These are phyloP conservation scores for Balansia obtecta DNA, from an alignment of 2,329 filamentous ascomycete genomes.

Conservation along the genomic window DNA sequence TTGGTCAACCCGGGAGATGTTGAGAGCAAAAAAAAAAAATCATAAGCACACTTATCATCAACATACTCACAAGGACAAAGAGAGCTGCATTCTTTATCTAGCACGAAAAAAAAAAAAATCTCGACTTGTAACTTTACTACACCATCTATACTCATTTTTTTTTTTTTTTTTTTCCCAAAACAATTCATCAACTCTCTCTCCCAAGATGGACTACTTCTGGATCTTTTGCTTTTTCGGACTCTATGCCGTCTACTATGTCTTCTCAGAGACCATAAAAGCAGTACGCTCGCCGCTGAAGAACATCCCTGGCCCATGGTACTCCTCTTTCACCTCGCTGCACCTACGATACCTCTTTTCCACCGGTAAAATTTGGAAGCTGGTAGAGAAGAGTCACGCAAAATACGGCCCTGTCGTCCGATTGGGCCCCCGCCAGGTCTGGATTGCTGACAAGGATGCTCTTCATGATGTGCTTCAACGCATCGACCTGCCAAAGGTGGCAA, in stretches of 20 bases:
- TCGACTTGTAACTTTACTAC: background rate
- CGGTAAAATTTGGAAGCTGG: background rate
- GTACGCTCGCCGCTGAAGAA: background rate
- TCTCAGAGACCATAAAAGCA: background rate
- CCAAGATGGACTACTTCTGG: background rate
- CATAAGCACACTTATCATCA: no score
- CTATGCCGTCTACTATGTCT: background rate
- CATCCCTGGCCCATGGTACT: background rate
- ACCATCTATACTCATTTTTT: background rate
- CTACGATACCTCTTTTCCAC: background rate
- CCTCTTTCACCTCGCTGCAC: background rate
- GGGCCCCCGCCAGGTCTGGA: background rate
- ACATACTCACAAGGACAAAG: no score
- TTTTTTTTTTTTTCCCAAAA: no score
- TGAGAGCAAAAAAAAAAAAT: no score
- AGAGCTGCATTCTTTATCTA: no score
- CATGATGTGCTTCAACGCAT: background rate
- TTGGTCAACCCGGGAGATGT: no score
- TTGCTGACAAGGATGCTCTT: background rate
- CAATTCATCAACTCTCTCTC: background rate
- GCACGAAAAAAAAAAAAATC: no score
- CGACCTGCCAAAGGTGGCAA: background rate
- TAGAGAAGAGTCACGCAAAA: background rate
- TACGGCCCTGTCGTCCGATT: background rate
- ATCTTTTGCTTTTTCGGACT: background rate